Conservation (phyloP, 2,329 filamentous ascomycete genomes). For the Aureobasidium uvarum region DNA sequence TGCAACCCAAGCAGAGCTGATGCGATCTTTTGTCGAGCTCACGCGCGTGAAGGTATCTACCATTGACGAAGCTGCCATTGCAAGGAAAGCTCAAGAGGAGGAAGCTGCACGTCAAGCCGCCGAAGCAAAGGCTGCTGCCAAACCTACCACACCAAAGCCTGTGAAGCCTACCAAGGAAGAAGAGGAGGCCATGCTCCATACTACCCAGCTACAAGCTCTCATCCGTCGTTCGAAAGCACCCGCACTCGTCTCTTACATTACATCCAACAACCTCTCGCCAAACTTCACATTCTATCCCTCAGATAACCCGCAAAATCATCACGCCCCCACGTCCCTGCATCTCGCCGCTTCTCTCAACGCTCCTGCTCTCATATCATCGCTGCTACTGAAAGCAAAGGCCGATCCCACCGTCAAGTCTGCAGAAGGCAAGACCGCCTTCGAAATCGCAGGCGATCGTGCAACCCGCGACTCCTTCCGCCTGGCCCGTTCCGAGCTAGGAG, state of each 20-base stretch:
- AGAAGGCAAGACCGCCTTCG: conserved; percentile 83
- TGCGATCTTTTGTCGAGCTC: conserved; percentile 91
- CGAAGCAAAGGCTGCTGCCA: conserved; percentile 41
- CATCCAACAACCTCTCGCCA: conserved; percentile 67
- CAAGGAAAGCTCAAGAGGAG: conserved; percentile 39
- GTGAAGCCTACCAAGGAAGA: conserved; percentile 72
- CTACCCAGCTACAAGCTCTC: conserved; percentile 81
- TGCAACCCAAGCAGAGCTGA: conserved; percentile 89
- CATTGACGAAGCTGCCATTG: conserved; percentile 57
- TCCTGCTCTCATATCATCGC: conserved; percentile 69
- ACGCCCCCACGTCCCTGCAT: conserved; percentile 81
- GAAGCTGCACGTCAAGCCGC: conserved; percentile 31
- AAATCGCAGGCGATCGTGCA: conserved; percentile 77
- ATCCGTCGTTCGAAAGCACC: conserved; percentile 88
- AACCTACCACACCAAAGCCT: conserved; percentile 45
- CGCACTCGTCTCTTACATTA: conserved; percentile 78
- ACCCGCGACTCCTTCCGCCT: conserved; percentile 92
- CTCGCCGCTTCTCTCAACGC: conserved; percentile 80
- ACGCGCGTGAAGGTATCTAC: conserved; percentile 84
- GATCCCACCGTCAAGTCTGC: conserved; percentile 68
- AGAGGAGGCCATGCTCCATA: conserved; percentile 77
- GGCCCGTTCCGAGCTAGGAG: conserved; percentile 77
- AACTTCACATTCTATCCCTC: conserved; percentile 73
- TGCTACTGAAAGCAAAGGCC: conserved; percentile 71
- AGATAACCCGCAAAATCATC: conserved; percentile 66